Conservation (phyloP, 2,329 filamentous ascomycete species). For the Tricladium varicosporioides region DNA sequence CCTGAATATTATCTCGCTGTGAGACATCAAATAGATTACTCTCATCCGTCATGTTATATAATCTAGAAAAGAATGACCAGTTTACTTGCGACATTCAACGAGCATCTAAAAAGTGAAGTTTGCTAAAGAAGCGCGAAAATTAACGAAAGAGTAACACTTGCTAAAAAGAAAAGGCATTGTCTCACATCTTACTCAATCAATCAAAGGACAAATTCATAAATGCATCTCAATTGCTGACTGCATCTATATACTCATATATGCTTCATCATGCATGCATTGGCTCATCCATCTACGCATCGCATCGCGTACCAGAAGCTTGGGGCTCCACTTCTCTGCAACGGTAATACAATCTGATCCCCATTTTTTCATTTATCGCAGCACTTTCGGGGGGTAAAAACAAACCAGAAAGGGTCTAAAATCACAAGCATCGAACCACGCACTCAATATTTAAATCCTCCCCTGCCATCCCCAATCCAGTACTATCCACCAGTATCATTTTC, state of each 20-base stretch:
- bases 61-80: too few species aligned
- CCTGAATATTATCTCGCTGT: too few species aligned
- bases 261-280: background rate
- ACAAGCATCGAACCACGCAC: background rate
- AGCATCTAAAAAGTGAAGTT: background rate
- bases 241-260: background rate
- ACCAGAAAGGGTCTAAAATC: constrained; percentile 7
- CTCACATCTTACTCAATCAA: background rate
- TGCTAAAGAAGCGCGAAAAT: background rate
- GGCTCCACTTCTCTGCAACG: background rate
- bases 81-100: too few species aligned
- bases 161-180: background rate
- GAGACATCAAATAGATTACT: too few species aligned
- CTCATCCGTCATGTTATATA: too few species aligned
- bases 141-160: background rate
- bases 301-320: background rate
- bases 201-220: background rate
- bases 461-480: background rate
- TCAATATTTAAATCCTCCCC: constrained; percentile 7
- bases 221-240: background rate
- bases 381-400: background rate
- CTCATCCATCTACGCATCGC: background rate
- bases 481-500: background rate
- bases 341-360: background rate
- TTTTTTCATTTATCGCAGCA: background rate